Evolutionary conservation across 345 rosid species (phyloP), one percentile per base, ranked within the genome.

Genomic region (Populus deltoides): DNA sequence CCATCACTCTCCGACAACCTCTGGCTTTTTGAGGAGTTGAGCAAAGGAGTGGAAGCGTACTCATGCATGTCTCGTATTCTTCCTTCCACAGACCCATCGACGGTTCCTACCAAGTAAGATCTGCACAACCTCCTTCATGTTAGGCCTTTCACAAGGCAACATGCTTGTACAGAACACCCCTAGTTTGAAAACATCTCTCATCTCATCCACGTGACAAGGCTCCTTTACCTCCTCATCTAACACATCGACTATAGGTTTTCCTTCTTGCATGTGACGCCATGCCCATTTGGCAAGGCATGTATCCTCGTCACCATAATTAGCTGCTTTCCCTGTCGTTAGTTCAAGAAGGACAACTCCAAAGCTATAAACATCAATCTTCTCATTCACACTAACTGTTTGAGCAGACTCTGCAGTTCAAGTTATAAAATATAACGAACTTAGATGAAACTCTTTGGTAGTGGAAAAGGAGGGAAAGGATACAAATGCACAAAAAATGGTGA

Each of bases 361-460:
- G 87, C 99, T 96, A 80, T 93, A 96, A 63, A 96, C 98, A 82
- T 96, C 98, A 7, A 90, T 90, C 84, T 93, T 93, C 83, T 96
- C 99, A 74, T 91, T 91, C 83, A 96, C 75, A 70, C 59, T 70
- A 1, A 66, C 57, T 7, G 73, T 82, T 6, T 41, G 65, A 18
- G 73, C 81, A 38, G 75, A 82, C 68, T 82, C 85, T 82, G 85
- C 73, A 38, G 61, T 20, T 57, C 22, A 67, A 39, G 29, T 51
- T 5, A 20, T 24, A 31, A 35, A 24, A 18, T 6, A 13, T 1
- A 16, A 15, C 47, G 47, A 57, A 16, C 6, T 8, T n/a, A 6
- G 2, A 61, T 18, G 1, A 41, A 41, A 41, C 15, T 41, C 0
- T 5, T 43, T 17, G 33, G 31, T 24, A 36, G 33, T 29, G 51